Evolutionary conservation across 2,329 filamentous ascomycete species (phyloP).

Genomic region (Venturia effusa): DNA sequence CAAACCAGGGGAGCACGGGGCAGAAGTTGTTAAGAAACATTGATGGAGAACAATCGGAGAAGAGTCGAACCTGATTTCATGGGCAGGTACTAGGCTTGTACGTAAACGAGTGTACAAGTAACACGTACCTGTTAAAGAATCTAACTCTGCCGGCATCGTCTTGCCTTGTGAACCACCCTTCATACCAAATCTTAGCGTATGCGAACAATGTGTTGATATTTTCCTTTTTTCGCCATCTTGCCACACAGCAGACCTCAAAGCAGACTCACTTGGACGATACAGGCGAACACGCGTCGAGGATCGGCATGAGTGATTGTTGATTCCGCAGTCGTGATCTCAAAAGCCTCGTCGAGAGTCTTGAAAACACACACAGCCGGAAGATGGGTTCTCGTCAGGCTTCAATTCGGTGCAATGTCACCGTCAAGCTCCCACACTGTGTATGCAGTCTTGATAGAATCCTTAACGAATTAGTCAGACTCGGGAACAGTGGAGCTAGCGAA

Average conservation of each 20-base stretch:
- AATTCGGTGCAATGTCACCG: constrained; percentile 35
- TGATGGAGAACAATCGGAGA: too few species aligned
- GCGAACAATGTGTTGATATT: constrained; percentile 26
- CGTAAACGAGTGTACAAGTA: background rate
- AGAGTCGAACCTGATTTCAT: too few species aligned
- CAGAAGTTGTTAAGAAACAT: too few species aligned
- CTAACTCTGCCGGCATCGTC: background rate
- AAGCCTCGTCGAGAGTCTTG: constrained; percentile 32
- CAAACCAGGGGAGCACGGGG: too few species aligned
- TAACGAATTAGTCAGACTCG: constrained; percentile 22
- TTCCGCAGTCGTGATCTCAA: constrained; percentile 31
- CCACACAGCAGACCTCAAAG: constrained; percentile 36
- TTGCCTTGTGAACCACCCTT: background rate
- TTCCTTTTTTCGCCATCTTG: constrained; percentile 32
- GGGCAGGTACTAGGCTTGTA: too few species aligned
- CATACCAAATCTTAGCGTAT: background rate
- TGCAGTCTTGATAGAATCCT: background rate
- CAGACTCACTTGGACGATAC: constrained; percentile 37
- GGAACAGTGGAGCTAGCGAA: background rate
- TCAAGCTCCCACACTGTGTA: background rate
- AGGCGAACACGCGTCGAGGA: constrained; percentile 40
- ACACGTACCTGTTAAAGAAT: background rate
- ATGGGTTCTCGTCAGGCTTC: constrained; percentile 43
- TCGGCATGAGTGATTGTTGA: constrained; percentile 41
- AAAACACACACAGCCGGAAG: constrained; percentile 37